phyloP scores from a whole-genome alignment of 2,329 filamentous ascomycete genomes.

The Lachnellula occidentalis region DNA sequence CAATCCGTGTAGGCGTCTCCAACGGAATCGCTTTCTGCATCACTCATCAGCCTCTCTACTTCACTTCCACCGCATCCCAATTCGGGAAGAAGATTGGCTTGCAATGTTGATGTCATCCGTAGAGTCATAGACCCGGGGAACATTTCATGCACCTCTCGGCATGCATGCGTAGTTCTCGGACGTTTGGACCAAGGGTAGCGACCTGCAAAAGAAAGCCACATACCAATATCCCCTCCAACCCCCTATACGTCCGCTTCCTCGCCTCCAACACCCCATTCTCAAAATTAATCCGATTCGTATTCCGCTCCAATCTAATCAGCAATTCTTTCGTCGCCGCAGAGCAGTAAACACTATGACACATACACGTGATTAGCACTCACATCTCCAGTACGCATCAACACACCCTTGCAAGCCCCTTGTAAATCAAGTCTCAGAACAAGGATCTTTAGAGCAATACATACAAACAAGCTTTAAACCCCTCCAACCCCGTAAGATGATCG shows the following conservation, averaged over 20 bases:
- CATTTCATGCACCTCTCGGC: neutral
- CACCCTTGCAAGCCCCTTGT: neutral
- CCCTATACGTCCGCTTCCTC: conserved; percentile 68
- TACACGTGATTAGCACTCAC: conserved; percentile 1
- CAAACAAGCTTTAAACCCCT: conserved; percentile 72
- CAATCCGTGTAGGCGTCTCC: conserved; percentile 71
- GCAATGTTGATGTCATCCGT: neutral
- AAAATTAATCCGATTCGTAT: conserved; percentile 75
- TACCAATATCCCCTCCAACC: conserved; percentile 64
- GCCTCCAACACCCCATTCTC: conserved; percentile 71
- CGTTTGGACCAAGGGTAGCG: neutral
- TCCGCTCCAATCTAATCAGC: conserved; percentile 72
- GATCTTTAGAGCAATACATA: no score
- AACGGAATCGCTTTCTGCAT: conserved; percentile 70
- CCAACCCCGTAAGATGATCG: conserved; percentile 79
- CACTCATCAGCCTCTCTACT: conserved; percentile 8
- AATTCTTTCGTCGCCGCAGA: conserved; percentile 78
- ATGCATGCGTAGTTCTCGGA: neutral
- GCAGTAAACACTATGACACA: conserved; percentile 69
- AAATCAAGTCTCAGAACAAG: neutral
- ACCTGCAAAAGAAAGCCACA: conserved; percentile 6
- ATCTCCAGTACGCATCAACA: neutral
- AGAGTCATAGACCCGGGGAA: no score
- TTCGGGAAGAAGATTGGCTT: neutral
- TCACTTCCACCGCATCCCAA: neutral